These are phyloP conservation scores for Elasticomyces elasticus DNA, from an alignment of 495 filamentous ascomycete species.

Conservation along the genomic window DNA sequence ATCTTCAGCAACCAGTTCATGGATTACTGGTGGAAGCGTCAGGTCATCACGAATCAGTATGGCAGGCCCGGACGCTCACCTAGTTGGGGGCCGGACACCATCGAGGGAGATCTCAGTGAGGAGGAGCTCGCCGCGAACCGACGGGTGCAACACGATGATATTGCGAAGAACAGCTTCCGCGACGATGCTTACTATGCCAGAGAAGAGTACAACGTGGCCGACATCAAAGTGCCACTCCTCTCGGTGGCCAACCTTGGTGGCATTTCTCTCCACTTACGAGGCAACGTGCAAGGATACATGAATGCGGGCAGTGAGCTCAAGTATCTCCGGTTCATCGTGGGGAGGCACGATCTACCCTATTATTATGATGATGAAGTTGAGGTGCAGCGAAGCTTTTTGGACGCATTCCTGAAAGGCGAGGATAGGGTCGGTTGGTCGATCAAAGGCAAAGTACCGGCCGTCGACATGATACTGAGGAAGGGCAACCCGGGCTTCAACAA, in stretches of 20 bases:
- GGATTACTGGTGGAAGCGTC: slow-evolving; percentile 55
- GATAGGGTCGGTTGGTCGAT: slow-evolving; percentile 28
- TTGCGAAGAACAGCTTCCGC: slow-evolving; percentile 40
- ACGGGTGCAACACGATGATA: slow-evolving; percentile 49
- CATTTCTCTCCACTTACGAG: slow-evolving; percentile 50
- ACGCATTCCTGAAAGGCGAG: slow-evolving; percentile 55
- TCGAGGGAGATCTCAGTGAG: slow-evolving; percentile 43
- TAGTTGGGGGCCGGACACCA: slow-evolving; percentile 10
- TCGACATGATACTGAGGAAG: slow-evolving; percentile 18
- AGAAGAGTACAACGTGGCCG: slow-evolving; percentile 47
- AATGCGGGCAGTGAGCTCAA: slow-evolving; percentile 50
- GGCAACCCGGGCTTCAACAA: not conserved
- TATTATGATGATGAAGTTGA: slow-evolving; percentile 55
- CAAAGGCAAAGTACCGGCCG: slow-evolving; percentile 42
- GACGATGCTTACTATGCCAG: slow-evolving; percentile 51
- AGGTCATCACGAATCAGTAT: slow-evolving; percentile 50
- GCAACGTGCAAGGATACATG: slow-evolving; percentile 44
- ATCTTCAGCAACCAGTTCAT: slow-evolving; percentile 56
- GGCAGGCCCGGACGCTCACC: slow-evolving; percentile 36
- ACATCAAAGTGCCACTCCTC: slow-evolving; percentile 51
- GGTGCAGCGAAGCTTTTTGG: slow-evolving; percentile 51
- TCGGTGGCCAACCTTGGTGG: slow-evolving; percentile 57
- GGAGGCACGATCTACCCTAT: slow-evolving; percentile 58
- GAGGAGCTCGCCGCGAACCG: slow-evolving; percentile 42
- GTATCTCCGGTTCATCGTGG: slow-evolving; percentile 54